Percentiles rank a stretch among this genome's conserved stretches.
Evolutionary conservation across 768 basidiomycete genomes (phyloP).

Genomic region (Trametes cingulata): DNA sequence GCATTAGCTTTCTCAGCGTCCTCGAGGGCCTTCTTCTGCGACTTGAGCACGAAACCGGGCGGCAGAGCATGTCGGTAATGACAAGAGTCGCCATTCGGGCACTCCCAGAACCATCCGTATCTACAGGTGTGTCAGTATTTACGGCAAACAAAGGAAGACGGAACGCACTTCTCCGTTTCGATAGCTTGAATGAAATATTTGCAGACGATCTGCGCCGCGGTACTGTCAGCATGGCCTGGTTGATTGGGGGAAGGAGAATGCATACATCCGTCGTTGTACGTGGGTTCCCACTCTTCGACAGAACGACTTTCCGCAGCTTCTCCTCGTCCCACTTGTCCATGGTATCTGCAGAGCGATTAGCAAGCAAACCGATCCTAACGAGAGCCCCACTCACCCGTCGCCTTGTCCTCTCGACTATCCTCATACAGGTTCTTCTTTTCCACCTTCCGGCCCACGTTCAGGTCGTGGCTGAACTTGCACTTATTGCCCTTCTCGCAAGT

Average conservation of each 20-base stretch:
- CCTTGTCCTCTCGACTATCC: slow-evolving; percentile 82
- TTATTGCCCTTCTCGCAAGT: slow-evolving; percentile 91
- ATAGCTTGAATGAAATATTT: slow-evolving; percentile 97
- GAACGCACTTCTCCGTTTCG: slow-evolving; percentile 74
- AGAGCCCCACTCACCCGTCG: slow-evolving; percentile 55
- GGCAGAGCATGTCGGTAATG: slow-evolving; percentile 95
- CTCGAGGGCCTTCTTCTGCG: slow-evolving; percentile 88
- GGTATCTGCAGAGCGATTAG: slow-evolving; percentile 58
- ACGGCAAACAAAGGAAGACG: background rate
- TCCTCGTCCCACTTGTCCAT: slow-evolving; percentile 99
- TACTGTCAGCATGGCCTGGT: background rate
- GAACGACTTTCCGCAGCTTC: slow-evolving; percentile 85
- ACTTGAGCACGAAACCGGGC: slow-evolving; percentile 93
- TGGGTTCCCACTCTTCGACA: slow-evolving; percentile 87
- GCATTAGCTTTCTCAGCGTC: slow-evolving; percentile 86
- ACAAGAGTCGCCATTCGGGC: slow-evolving; percentile 85
- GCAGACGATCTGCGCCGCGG: slow-evolving; percentile 82
- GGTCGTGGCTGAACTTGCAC: slow-evolving; percentile 97
- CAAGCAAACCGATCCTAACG: background rate
- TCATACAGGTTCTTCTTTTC: slow-evolving; percentile 96
- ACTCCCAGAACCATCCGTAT: slow-evolving; percentile 97
- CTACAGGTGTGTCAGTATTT: slow-evolving; percentile 32
- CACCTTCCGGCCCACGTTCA: slow-evolving; percentile 85
- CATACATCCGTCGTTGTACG: slow-evolving; percentile 87
- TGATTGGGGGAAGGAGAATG: background rate